Evolutionary conservation across 2,329 filamentous ascomycete genomes (phyloP), one percentile per base, ranked within the genome.

Genomic region (Chaetomiaceae sp.): DNA sequence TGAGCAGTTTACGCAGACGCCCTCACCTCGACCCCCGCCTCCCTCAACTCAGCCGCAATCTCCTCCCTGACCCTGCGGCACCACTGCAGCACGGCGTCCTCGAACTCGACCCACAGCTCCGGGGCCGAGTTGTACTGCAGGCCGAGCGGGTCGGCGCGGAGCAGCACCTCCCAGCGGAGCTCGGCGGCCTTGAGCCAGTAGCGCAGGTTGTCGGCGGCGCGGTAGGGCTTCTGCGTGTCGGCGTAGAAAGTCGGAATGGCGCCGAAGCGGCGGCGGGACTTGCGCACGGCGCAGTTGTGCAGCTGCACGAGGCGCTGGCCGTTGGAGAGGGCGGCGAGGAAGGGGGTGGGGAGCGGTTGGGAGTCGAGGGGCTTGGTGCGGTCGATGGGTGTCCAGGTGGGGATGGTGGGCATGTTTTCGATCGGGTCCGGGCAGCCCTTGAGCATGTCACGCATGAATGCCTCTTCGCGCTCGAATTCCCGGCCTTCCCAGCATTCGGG

Each of bases 171-270:
- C 85, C 92, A 99, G 51, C 94, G 84, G 54, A 97, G 77, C 72
- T 99, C 91, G 7, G 91, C 91, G 1, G 92, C 94, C 74, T 99
- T 99, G 71, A 88, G 82, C 92, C 94, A 99, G 75, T 88, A 99
- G 37, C 91, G 83, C 57, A 99, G 78, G 68, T 99, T 99, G 63
- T 99, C 94, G 3, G 91, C 90, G 58, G 86, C 86, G 45, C 94
- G 87, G 69, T 99, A 99, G 0, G 94, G 94, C 72, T 97, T 97
- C 56, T 84, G 85, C 9, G 94, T 92, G 69, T 99, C 91, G n/a
- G 84, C 85, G 69, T 97, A 94, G 69, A 87, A 96, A 9, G 81
- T 81, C 53, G 89, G 90, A 66, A 99, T 96, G 58, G 89, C 83
- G 48, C 91, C 91, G 67, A 97, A 97, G 7, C 88, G 88, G 27